Evolutionary conservation across 139 green algal species (phyloP).

Genomic region (Coelastrella sp.): DNA sequence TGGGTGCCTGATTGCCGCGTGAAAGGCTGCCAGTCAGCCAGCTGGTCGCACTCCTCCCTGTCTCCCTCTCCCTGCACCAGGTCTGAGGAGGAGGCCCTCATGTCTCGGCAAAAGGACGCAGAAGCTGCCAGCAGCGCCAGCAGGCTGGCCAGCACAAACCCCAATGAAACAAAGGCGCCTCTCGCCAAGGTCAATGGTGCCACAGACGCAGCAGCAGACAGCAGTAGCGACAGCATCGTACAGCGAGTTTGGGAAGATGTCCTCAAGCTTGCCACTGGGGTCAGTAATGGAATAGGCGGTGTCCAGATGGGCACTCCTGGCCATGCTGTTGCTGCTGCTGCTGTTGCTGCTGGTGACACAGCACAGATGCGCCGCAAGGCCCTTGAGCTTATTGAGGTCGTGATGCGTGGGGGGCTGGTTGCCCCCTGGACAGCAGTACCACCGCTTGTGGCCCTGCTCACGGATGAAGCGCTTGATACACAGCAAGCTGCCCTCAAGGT

Average conservation of each 20-base stretch:
- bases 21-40: too few relatives aligned
- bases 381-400: constrained; percentile 80
- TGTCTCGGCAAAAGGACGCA: constrained; percentile 58
- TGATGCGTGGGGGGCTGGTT: constrained; percentile 78
- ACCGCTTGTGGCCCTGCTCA: constrained; percentile 70
- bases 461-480: constrained; percentile 62
- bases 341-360: constrained; percentile 16
- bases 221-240: constrained; percentile 71
- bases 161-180: background rate
- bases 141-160: constrained; percentile 6
- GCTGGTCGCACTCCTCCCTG: background rate
- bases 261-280: constrained; percentile 67
- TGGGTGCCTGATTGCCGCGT: too few relatives aligned
- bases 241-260: constrained; percentile 76
- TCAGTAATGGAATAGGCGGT: background rate
- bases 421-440: constrained; percentile 76
- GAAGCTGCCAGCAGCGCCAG: constrained; percentile 29
- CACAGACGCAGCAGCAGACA: constrained; percentile 61
- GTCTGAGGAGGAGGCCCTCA: constrained; percentile 72
- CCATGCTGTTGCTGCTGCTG: background rate
- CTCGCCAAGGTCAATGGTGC: constrained; percentile 75
- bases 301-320: background rate
- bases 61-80: constrained; percentile 3
- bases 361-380: constrained; percentile 63
- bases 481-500: constrained; percentile 41